A percentile compares a stretch with the other conserved stretches of the same genome.
These are phyloP conservation scores for Wallacemonas sp. DNA, from an alignment of 208 protist genomes.

Conservation along the genomic window DNA sequence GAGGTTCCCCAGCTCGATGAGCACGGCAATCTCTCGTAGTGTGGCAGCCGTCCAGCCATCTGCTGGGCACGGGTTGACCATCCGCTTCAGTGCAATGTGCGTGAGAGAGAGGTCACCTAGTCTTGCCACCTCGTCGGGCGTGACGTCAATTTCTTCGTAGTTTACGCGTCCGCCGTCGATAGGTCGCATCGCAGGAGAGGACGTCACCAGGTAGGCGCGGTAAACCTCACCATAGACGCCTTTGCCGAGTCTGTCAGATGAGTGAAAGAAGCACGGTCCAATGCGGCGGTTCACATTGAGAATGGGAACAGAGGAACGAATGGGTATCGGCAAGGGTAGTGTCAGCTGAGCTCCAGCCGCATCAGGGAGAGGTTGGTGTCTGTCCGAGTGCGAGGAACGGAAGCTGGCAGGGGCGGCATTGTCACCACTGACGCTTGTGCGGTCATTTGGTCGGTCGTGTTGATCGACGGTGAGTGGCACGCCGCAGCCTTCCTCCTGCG, in stretches of 20 bases:
- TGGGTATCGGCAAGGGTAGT: too few relatives aligned
- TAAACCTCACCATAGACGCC: slow-evolving; percentile 97
- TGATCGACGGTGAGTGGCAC: background rate
- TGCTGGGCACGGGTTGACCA: slow-evolving; percentile 60
- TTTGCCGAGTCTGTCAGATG: slow-evolving; percentile 93
- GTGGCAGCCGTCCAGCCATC: slow-evolving; percentile 88
- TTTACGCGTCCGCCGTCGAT: background rate
- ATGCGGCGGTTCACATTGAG: slow-evolving; percentile 9
- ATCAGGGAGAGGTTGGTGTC: too few relatives aligned
- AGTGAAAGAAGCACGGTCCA: slow-evolving; percentile 45
- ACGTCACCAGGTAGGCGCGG: slow-evolving; percentile 47
- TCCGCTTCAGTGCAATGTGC: slow-evolving; percentile 79
- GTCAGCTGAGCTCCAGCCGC: too few relatives aligned
- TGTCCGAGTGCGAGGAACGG: too few relatives aligned
- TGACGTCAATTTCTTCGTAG: background rate
- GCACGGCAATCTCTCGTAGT: slow-evolving; percentile 87
- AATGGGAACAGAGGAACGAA: too few relatives aligned
- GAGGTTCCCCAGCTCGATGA: slow-evolving; percentile 87
- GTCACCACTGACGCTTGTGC: too few relatives aligned
- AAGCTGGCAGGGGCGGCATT: too few relatives aligned
- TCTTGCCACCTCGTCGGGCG: background rate
- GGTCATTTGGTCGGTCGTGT: background rate
- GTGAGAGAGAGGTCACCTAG: background rate
- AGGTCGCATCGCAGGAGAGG: background rate
- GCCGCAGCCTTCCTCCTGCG: too few relatives aligned